A percentile compares a stretch with the other conserved stretches of the same genome.
phyloP scores from a whole-genome alignment of 305 asterid genomes.

The Stenogyne calaminthoides region DNA sequence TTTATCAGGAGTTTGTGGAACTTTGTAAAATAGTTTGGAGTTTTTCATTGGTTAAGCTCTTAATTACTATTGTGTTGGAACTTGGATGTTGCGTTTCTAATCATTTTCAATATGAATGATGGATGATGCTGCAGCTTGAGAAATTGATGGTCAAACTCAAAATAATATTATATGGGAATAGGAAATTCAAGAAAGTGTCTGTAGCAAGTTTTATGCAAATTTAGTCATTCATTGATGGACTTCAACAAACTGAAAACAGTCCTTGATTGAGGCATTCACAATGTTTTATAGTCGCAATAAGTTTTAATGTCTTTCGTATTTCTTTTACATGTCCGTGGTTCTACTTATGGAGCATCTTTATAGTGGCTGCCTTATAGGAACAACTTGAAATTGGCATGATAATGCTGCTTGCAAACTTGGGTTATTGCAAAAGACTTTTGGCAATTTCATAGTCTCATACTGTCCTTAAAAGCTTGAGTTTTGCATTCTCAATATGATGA shows the following conservation, averaged over 20 bases:
- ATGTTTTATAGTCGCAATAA: background rate
- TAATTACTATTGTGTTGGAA: background rate
- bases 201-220: background rate
- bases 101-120: slow-evolving; percentile 20
- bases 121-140: slow-evolving; percentile 2
- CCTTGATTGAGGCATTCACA: background rate
- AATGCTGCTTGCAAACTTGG: slow-evolving; percentile 3
- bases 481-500: background rate
- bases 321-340: slow-evolving; percentile 10
- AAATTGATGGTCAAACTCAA: slow-evolving; percentile 1
- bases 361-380: slow-evolving; percentile 10
- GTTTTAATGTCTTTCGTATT: background rate
- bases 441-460: slow-evolving; percentile 1
- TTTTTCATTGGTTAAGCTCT: slow-evolving; percentile 15
- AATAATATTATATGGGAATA: background rate
- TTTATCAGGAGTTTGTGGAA: no score
- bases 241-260: background rate
- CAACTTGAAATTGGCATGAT: slow-evolving; percentile 2
- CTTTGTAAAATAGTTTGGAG: background rate
- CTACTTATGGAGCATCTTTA: background rate
- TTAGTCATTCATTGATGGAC: slow-evolving; percentile 16
- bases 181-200: background rate
- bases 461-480: slow-evolving; percentile 1
- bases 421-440: background rate
- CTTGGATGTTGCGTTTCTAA: background rate